phyloP scores from a whole-genome alignment of 805 yeast genomes.

The Cyberlindnera galapagoensis region DNA sequence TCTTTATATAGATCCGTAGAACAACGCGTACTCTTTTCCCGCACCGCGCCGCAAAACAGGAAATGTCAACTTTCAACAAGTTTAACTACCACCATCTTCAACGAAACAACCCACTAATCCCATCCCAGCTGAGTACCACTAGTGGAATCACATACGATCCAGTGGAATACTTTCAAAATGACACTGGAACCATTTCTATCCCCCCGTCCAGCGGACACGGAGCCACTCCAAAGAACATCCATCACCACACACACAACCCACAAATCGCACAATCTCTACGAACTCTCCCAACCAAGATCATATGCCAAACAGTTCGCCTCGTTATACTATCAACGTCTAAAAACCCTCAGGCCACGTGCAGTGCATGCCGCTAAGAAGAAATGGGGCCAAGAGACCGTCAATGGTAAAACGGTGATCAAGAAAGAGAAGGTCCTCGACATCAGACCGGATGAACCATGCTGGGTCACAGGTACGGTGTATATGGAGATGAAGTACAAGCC shows the following conservation, averaged over 20 bases:
- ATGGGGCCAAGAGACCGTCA: constrained; percentile 49
- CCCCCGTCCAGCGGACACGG: too few species aligned
- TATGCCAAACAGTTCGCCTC: constrained; percentile 54
- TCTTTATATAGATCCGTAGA: too few species aligned
- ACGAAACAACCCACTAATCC: too few species aligned
- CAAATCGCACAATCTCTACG: constrained; percentile 8
- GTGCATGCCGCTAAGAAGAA: constrained; percentile 38
- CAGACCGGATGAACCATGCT: constrained; percentile 52
- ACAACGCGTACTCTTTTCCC: too few species aligned
- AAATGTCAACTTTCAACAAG: too few species aligned
- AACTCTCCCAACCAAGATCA: constrained; percentile 26
- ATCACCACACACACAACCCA: constrained; percentile 6
- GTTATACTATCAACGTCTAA: constrained; percentile 49
- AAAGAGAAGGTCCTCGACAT: constrained; percentile 57
- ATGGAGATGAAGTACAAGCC: constrained; percentile 83
- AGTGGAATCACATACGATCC: too few species aligned
- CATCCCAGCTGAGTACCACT: too few species aligned
- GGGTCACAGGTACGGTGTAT: constrained; percentile 84
- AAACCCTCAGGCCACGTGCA: constrained; percentile 39
- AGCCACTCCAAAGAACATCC: too few species aligned
- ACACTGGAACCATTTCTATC: too few species aligned
- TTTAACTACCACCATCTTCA: too few species aligned
- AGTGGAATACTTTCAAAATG: too few species aligned
- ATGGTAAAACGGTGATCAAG: constrained; percentile 30
- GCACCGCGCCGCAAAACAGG: too few species aligned